Base-by-base conservation (phyloP, 768 basidiomycete species). In the Hericium erinaceus region DNA sequence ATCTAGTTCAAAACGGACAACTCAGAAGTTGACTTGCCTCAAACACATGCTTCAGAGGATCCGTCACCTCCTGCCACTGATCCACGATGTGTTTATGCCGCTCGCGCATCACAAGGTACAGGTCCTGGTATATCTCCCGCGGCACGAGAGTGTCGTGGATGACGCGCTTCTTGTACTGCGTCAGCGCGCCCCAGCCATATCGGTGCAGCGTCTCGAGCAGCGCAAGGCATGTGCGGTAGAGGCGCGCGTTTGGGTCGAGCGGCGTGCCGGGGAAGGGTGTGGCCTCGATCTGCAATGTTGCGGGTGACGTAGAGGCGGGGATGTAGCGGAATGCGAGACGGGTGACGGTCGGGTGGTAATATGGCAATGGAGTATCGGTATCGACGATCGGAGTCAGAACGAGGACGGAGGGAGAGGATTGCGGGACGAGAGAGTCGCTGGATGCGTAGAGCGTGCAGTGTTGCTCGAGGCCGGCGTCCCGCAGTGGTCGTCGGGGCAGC, bases 1-100 rank as follows among this genome's bases (percentile, higher is more conserved):
- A 22, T 22, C 22, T 22, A 22, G 22, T 22, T 22, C 22, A 22
- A 22, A 22, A 22, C 22, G 22, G 2, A 22, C 22, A 22, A 22
- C 22, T 22, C 22, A 33, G 4, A 8, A 10, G 5, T 33, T 10
- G 56, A 61, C 74, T 60, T 57, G 85, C 89, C 80, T 95, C 92
- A 57, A 87, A 95, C 7, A 95, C 89, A 70, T 95, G 92, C 68
- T 95, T 95, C 46, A 85, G 66, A 0, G 92, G 91, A 69, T 95
- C 91, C 0, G 92, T 95, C 6, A 77, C 80, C 63, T 93, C 89
- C 49, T 77, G 77, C 92, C 92, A 95, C 5, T 77, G 77, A 63
- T 80, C 73, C 3, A 92, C 80, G 10, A 92, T 72, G 65, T 85
- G 80, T 63, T 87, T 88, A 71, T 97, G 84, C 11, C 89, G 77